Evolutionary conservation across 2,329 filamentous ascomycete species (phyloP), one percentile per base, ranked within the genome.

Genomic region (Trichocomaceae sp.): DNA sequence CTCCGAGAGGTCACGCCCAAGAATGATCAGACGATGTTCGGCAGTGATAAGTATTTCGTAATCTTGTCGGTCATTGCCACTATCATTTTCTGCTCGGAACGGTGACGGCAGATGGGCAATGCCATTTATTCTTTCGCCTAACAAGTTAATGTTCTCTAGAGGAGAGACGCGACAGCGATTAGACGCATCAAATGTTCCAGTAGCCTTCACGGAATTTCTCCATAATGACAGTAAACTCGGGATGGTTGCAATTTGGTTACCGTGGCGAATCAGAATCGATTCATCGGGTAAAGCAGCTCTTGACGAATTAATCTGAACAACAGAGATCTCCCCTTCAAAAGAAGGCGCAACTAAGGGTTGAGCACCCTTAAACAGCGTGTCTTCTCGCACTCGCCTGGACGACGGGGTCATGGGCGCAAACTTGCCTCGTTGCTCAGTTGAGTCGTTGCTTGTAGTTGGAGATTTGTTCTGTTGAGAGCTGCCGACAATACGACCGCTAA

Each of bases 361-460:
- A 0, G 64, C 62, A 15, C 74, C 75, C 55, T 72, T 73, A 44
- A 75, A 66, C 17, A 77, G 65, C 1, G 71, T 68, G 41, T 75
- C 73, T 63, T 77, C 74, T 15, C 72, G 72, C 6, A 74, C 61
- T 23, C 73, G 72, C 49, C 74, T 72, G 7, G 75, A 77, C n/a
- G 73, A 72, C 8, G 75, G 75, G 4, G 75, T 77, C 69, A 76
- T 72, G 0, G 74, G 75, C 1, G 72, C 73, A 56, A 77, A 73
- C 46, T 63, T 70, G 13, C 68, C 60, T 50, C 66, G 66, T 35
- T 66, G 69, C 54, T 70, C 67, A 22, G 48, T 33, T 9, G 31
- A 39, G 12, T 23, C 48, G 20, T 54, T 58, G 22, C 63, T 61
- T 22, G 57, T 37, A 13, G 23, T 23, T 19, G 66, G 66, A 20